Base-by-base conservation (phyloP, 2,329 filamentous ascomycete species). In the Colletotrichum shisoi region DNA sequence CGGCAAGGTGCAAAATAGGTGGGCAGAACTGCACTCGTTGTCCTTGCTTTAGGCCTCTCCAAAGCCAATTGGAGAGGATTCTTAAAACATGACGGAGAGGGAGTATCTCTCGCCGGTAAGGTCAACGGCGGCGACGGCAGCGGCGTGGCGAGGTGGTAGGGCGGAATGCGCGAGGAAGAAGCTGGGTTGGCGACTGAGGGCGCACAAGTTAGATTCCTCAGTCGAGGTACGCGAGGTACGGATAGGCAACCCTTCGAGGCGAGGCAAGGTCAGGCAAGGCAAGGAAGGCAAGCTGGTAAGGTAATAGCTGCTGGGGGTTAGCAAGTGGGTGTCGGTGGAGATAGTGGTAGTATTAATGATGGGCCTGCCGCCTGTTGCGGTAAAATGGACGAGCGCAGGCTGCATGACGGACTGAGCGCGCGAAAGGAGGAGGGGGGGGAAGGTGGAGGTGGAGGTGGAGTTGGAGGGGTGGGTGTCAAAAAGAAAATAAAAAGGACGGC, bases 81-180 rank as follows among this genome's bases (percentile, higher is more conserved):
- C 74, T 62, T 72, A 73, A 74, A 73, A 74, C 76, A 78, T 78
- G 75, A 68, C 75, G 69, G 71, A 68, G 57, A 62, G 59, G 54
- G 49, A 40, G 45, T 39, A n/a, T 46, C 19, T 56, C 46, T 44
- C 64, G 68, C 56, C 64, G 49, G 56, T 17, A 56, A 40, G 57
- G 31, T 63, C 52, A 27, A 68, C 63, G 64, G 69, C 31, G 31
- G 24, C 24, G 24, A 27, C 31, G 59, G 39, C 40, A 62, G 62
- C 66, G 48, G 59, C 67, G 67, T 68, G 58, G 66, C 60, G 49
- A 71, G 63, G 53, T 52, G 62, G 37, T 37, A 56, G 60, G 31
- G 51, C 51, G 45, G 21, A 61, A 48, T 39, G 60, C 21, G 48
- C n/a, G 40, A 49, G 44, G 27, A 37, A 15, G 56, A 63, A 53